Evolutionary conservation across 2,329 filamentous ascomycete genomes (phyloP).

Genomic region (Calonectria hongkongensis): DNA sequence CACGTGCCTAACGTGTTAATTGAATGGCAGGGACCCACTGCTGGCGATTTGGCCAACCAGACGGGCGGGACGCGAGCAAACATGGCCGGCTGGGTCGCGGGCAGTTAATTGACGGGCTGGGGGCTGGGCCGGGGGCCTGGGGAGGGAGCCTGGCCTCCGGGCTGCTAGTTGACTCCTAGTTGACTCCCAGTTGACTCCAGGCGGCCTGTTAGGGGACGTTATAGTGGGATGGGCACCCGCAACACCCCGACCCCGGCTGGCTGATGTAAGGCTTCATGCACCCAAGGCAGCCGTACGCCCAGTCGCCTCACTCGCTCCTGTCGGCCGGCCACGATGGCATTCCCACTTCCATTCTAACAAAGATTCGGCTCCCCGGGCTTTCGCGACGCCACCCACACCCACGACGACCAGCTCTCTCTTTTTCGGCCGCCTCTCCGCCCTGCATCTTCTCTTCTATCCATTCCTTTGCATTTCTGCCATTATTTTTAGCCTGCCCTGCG

Average conservation of each 20-base stretch:
- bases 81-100: slow-evolving; percentile 6
- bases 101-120: slow-evolving; percentile 22
- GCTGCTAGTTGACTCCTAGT: background rate
- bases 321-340: slow-evolving; percentile 51
- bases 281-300: slow-evolving; percentile 35
- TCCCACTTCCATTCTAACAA: slow-evolving; percentile 49
- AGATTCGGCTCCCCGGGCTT: slow-evolving; percentile 21
- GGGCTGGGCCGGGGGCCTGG: background rate
- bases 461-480: slow-evolving; percentile 43
- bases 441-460: slow-evolving; percentile 43
- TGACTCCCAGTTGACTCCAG: background rate
- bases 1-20: slow-evolving; percentile 49
- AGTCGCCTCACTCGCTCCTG: slow-evolving; percentile 50
- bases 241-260: slow-evolving; percentile 31
- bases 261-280: slow-evolving; percentile 45
- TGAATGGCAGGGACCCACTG: slow-evolving; percentile 35
- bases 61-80: slow-evolving; percentile 5
- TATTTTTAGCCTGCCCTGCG: slow-evolving; percentile 46
- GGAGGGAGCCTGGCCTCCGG: background rate
- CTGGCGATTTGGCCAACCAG: slow-evolving; percentile 20
- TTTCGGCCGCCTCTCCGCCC: slow-evolving; percentile 28
- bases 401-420: slow-evolving; percentile 34
- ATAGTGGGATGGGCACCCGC: slow-evolving; percentile 19
- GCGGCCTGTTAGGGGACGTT: slow-evolving; percentile 21
- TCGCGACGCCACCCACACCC: slow-evolving; percentile 34